A percentile compares a stretch with the other conserved stretches of the same genome.
phyloP scores from a whole-genome alignment of 345 rosid genomes.

The Noccaea bulbosa region DNA sequence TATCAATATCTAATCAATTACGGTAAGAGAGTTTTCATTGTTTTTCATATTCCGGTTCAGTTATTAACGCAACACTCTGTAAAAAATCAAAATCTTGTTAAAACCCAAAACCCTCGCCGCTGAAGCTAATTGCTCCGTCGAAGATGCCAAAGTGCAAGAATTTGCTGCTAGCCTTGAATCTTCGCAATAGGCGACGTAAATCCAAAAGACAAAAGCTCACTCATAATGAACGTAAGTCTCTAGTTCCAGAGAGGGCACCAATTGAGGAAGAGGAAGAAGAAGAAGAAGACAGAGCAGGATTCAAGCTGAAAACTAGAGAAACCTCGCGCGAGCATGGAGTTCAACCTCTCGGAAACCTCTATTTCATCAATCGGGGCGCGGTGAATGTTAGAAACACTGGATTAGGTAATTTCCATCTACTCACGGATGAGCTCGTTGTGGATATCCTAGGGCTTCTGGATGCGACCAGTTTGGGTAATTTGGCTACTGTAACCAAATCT shows the following conservation, averaged over 20 bases:
- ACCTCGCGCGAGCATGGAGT: conserved; percentile 67
- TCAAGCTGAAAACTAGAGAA: conserved; percentile 61
- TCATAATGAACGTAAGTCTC: conserved; percentile 22
- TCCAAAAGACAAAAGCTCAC: conserved; percentile 34
- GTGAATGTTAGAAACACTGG: conserved; percentile 78
- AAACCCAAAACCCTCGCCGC: conserved; percentile 45
- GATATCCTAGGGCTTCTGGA: conserved; percentile 75
- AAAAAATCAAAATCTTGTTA: not conserved
- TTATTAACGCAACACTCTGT: not conserved
- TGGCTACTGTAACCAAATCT: conserved; percentile 77
- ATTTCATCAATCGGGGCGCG: conserved; percentile 54
- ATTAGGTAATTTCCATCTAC: conserved; percentile 68
- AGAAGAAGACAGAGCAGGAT: conserved; percentile 56
- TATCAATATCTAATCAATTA: not conserved
- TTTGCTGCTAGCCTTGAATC: conserved; percentile 42
- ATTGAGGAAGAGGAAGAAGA: conserved; percentile 31
- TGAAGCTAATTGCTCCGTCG: conserved; percentile 1
- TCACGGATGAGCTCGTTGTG: conserved; percentile 80
- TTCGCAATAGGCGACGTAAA: conserved; percentile 30
- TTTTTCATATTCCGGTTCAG: not conserved
- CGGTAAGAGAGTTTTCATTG: not conserved
- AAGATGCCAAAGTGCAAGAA: conserved; percentile 51
- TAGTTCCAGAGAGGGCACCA: conserved; percentile 3
- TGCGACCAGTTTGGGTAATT: conserved; percentile 62
- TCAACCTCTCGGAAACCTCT: conserved; percentile 89